Percentiles rank a stretch among this genome's conserved stretches.
phyloP scores from a whole-genome alignment of 2,329 filamentous ascomycete genomes.

The Nannizziopsis arthrosporioides region DNA sequence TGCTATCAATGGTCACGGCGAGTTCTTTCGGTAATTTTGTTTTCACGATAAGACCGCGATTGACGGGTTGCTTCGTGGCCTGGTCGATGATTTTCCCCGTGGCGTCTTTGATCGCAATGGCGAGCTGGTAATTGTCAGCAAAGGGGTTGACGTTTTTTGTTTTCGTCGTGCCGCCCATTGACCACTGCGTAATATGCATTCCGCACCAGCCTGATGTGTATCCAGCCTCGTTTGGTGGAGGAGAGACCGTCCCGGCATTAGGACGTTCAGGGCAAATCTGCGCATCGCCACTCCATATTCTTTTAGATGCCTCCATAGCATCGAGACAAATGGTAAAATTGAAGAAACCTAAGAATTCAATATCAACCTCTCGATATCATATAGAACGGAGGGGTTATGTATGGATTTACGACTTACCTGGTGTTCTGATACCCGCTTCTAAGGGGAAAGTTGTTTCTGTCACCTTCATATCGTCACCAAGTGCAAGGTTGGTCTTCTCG shows the following conservation, averaged over 20 bases:
- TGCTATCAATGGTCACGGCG: constrained; percentile 3
- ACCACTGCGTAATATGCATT: constrained; percentile 8
- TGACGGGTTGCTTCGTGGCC: constrained; percentile 8
- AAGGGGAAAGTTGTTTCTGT: constrained; percentile 1
- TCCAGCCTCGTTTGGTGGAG: constrained; percentile 2
- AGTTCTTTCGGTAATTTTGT: background rate
- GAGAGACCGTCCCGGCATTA: constrained; percentile 1
- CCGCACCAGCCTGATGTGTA: constrained; percentile 6
- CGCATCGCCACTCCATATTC: constrained; percentile 1
- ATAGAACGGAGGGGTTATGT: background rate
- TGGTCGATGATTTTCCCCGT: constrained; percentile 7
- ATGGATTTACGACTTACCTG: background rate
- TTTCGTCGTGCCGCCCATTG: background rate
- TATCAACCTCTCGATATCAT: background rate
- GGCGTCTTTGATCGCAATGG: constrained; percentile 1
- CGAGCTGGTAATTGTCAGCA: constrained; percentile 4
- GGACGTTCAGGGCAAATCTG: constrained; percentile 4
- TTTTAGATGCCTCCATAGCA: background rate
- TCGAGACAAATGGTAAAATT: constrained; percentile 5
- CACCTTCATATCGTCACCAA: background rate
- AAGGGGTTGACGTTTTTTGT: constrained; percentile 1
- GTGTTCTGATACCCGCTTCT: constrained; percentile 4
- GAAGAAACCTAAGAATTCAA: constrained; percentile 3
- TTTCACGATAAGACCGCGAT: constrained; percentile 5
- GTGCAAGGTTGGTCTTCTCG: background rate